Conservation (phyloP, 179 eudicot species). For the Spinacia oleracea region DNA sequence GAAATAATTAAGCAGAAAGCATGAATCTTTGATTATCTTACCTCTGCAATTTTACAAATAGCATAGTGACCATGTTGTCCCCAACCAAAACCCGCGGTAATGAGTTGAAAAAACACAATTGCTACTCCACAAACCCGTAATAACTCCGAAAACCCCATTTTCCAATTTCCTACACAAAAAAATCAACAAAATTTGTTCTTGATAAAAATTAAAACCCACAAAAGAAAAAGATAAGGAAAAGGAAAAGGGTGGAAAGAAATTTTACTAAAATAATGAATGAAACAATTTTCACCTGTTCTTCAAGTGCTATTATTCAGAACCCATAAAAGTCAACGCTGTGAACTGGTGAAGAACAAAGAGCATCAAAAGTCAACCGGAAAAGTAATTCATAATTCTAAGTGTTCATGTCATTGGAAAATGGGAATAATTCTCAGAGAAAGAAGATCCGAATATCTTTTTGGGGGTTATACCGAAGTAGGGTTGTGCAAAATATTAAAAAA, state of each 20-base stretch:
- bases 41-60: constrained; percentile 76
- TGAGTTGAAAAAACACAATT: constrained; percentile 41
- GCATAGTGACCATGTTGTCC: constrained; percentile 75
- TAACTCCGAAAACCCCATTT: constrained; percentile 35
- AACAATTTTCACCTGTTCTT: constrained; percentile 1
- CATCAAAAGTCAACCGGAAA: background rate
- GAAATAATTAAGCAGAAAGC: background rate
- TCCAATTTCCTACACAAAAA: constrained; percentile 10
- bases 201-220: constrained; percentile 1
- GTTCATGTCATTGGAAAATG: no score
- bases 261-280: background rate
- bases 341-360: background rate
- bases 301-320: background rate
- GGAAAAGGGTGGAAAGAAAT: background rate
- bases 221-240: background rate
- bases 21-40: constrained; percentile 20
- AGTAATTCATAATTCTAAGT: background rate
- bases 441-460: no score
- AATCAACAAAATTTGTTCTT: background rate
- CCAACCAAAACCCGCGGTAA: constrained; percentile 58
- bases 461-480: no score
- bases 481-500: no score
- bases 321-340: constrained; percentile 5
- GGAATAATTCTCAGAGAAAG: no score
- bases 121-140: constrained; percentile 33